Evolutionary conservation across 1,284 basidiomycete species (phyloP), one percentile per base, ranked within the genome.

Genomic region (Cutaneotrichosporon spelunceum): DNA sequence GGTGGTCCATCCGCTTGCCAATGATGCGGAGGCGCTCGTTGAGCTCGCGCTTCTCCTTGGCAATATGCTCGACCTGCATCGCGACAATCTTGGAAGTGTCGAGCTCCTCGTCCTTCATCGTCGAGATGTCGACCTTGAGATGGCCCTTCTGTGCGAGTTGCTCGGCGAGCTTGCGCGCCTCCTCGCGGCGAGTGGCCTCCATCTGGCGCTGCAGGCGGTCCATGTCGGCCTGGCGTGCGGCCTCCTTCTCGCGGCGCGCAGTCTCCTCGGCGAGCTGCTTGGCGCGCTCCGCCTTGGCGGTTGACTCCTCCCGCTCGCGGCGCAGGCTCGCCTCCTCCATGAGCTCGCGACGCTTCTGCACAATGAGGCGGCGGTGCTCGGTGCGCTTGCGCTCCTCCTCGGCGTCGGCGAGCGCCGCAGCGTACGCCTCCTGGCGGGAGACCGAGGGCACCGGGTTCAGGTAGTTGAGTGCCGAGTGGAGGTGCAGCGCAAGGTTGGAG

Each of bases 1-100:
- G 79, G 79, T 99, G 94, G 75, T 99, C 95, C 72, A 98, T 87
- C 33, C 93, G 89, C 81, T 98, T 97, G 61, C 88, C 80, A 58
- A 90, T 85, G 67, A 94, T 86, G 39, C 93, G 88, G 63, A 97
- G 83, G 27, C 88, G 86, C 72, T 94, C 90, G 66, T 84, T 85
- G 67, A 92, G 83, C 70, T 94, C 90, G 71, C 87, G 88, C 85
- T 96, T 96, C 82, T 98, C 95, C 81, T 96, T 97, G 81, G 97
- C 94, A 60, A 96, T 84, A 74, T 96, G 92, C 70, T 91, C 87
- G 56, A 98, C 93, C 78, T 97, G 93, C 70, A 98, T 86, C 57
- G 86, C 86, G 76, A 98, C 90, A 65, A 99, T 85, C 66, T 88
- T 87, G 72, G 91, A 88, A 10, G 93, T 93, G 78, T 93, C 92